These are phyloP conservation scores for Fraxinus cuspidata DNA, from an alignment of 257 asterid species.

Conservation along the genomic window DNA sequence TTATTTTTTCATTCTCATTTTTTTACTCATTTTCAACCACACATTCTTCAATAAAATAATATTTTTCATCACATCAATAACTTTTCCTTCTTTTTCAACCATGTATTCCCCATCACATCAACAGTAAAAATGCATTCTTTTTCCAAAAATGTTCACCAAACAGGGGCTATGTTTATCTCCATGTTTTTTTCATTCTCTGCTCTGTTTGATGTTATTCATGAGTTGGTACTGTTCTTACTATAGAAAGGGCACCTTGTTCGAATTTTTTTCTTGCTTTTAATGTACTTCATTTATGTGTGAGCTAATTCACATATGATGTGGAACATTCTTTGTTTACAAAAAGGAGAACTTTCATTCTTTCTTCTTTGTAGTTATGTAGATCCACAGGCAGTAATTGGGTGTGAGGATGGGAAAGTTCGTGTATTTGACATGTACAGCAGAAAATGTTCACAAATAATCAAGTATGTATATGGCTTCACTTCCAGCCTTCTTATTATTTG, in stretches of 20 bases:
- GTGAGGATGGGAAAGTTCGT: slow-evolving; percentile 90
- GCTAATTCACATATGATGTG: slow-evolving; percentile 10
- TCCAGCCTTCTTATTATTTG: slow-evolving; percentile 6
- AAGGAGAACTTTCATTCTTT: slow-evolving; percentile 18
- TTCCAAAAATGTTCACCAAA: too few species aligned
- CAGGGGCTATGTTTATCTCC: not conserved
- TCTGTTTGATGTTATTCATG: slow-evolving; percentile 2
- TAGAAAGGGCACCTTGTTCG: slow-evolving; percentile 16
- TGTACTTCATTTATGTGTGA: not conserved
- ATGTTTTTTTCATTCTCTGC: slow-evolving; percentile 4
- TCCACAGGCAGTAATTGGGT: slow-evolving; percentile 91
- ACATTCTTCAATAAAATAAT: too few species aligned
- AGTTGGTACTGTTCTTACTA: slow-evolving; percentile 16
- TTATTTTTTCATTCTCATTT: slow-evolving; percentile 11
- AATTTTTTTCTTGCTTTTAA: slow-evolving; percentile 3
- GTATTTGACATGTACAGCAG: slow-evolving; percentile 95
- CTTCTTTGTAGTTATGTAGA: slow-evolving; percentile 71
- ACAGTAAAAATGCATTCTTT: too few species aligned
- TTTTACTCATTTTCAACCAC: too few species aligned
- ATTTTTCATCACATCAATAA: too few species aligned
- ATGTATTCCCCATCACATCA: too few species aligned
- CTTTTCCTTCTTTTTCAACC: too few species aligned
- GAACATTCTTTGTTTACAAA: slow-evolving; percentile 1
- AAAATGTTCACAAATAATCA: slow-evolving; percentile 75
- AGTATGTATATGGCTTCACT: slow-evolving; percentile 44